Base-by-base conservation (phyloP, 108 stramenopile species). In the Cyclotella sp. region DNA sequence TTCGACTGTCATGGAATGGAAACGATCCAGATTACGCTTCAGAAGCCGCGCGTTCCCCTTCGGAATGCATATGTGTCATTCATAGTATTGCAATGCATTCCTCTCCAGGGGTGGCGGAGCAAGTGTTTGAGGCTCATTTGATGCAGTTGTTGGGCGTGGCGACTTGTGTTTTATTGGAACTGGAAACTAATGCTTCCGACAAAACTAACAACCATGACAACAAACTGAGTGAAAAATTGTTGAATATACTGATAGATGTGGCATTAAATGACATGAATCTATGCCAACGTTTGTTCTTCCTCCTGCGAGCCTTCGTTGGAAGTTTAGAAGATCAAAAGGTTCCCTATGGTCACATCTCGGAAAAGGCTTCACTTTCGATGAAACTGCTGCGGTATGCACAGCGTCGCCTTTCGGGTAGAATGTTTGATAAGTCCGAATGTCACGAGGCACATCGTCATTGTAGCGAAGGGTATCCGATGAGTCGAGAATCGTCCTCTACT, bases 251-350 rank as follows among this genome's bases (percentile, higher is more conserved):
- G 24, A 52, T 84, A 29, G 83, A 81, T 47, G 75, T 81, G 75
- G 70, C 85, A 41, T 40, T 83, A n/a, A 70, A 73, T 44, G 78
- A 90, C 61, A 64, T 82, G 30, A 77, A 73, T 26, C 63, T 88
- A 24, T 88, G 87, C 42, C 89, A 85, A 57, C 61, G 73, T 0
- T 63, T 90, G 9, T 79, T 86, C 67, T 90, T 88, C 60, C 51
- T 86, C 0, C 74, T 90, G 22, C 68, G 87, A 40, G 75, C 77
- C 15, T 88, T 84, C 52, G 77, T 79, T 51, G 75, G 85, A 21
- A 73, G 81, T 13, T 43, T 86, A 10, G 89, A 86, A 55, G 75
- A 24, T 34, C 79, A 30, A 24, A 62, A 42, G 41, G 59, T 53
- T 47, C 63, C 69, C 40, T 26, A 61, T 47, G 40, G 44, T 40